These are phyloP conservation scores for Salix udensis DNA, from an alignment of 345 rosid genomes.

Conservation along the genomic window DNA sequence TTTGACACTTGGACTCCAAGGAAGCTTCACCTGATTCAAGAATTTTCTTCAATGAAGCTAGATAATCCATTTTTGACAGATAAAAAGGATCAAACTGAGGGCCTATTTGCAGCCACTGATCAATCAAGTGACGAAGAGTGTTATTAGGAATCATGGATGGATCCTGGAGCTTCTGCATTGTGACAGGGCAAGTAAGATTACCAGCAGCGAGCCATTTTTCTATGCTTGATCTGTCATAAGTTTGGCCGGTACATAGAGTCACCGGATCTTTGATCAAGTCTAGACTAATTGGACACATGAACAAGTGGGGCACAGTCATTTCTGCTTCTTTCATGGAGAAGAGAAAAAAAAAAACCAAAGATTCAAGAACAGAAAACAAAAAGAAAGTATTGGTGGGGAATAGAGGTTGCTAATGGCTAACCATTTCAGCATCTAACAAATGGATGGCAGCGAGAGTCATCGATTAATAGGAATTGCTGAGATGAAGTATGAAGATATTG, in stretches of 20 bases:
- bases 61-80: conserved; percentile 17
- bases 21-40: conserved; percentile 37
- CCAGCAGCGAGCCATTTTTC: conserved; percentile 61
- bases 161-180: conserved; percentile 70
- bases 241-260: conserved; percentile 65
- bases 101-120: conserved; percentile 46
- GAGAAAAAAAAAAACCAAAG: background rate
- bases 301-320: conserved; percentile 46
- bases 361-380: background rate
- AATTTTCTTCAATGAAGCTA: conserved; percentile 32
- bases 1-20: conserved; percentile 24
- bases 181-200: conserved; percentile 63
- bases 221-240: conserved; percentile 64
- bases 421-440: conserved; percentile 5
- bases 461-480: background rate
- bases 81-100: conserved; percentile 22
- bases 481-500: background rate
- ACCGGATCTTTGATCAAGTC: conserved; percentile 68
- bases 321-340: conserved; percentile 27
- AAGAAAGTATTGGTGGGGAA: background rate
- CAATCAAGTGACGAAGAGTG: conserved; percentile 56
- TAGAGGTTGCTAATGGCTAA: background rate
- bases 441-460: background rate
- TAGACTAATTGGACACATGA: conserved; percentile 65
- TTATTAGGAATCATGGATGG: conserved; percentile 56